Evolutionary conservation across 306 rosid species (phyloP), one percentile per base, ranked within the genome.

Genomic region (Rosa rugosa): DNA sequence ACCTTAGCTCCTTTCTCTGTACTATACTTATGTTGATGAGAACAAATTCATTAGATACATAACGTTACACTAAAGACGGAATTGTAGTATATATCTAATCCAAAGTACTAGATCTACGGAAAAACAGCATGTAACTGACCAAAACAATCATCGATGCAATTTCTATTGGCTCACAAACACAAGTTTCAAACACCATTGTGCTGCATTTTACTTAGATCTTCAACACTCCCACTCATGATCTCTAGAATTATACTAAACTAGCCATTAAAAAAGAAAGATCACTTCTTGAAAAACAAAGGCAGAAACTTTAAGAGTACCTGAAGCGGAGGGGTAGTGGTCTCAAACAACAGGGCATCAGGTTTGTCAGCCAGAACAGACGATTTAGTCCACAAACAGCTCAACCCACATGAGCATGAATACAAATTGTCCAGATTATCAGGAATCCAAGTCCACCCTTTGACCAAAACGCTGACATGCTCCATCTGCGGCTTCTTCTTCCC

Each of bases 301-400:
- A 23, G 38, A 73, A 8, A 5, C 17, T 59, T 64, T 34, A 49
- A n/a, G 2, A 36, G 17, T 69, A 95, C 99, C 99, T 72, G 90
- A 81, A 69, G 66, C 4, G 98, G 97, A 87, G 99, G 99, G 27
- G 88, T 82, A 27, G 91, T 71, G 4, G 94, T 79, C 80, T 95
- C 98, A 66, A 90, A 95, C 71, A 95, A 66, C 84, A 90, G 71
- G 45, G 96, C 99, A 78, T 95, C 98, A 38, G 99, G 99, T 25
- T 85, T 87, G 71, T 95, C 99, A 45, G 97, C 98, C 80, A 95
- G 96, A 86, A 95, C 97, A 11, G 90, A 25, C 8, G 99, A 93
- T 45, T 95, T 95, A 71, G 97, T 90, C 99, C 99, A 95, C 85
- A 95, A 88, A 82, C 99, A 95, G 84, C 89, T 95, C 89, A 95